A percentile compares a stretch with the other conserved stretches of the same genome.
Conservation (phyloP, 257 asterid species). For the Apocynum venetum region DNA sequence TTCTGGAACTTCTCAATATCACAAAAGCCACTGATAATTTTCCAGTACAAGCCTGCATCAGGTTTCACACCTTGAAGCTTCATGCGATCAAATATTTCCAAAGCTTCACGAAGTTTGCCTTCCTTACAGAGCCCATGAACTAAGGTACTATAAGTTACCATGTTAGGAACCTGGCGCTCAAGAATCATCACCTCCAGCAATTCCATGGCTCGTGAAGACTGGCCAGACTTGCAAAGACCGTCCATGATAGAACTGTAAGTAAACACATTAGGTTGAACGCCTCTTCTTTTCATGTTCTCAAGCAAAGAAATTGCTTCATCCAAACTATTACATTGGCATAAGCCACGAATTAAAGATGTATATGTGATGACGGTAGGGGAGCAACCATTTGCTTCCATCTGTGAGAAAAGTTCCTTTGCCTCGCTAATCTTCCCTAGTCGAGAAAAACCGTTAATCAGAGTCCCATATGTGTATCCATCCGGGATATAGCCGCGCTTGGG, state of each 20-base stretch:
- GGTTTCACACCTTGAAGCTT: conserved; percentile 92
- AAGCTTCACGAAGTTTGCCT: conserved; percentile 52
- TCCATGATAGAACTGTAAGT: conserved; percentile 81
- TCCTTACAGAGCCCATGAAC: conserved; percentile 72
- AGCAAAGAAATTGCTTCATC: conserved; percentile 60
- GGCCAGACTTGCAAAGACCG: conserved; percentile 87
- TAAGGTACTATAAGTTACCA: conserved; percentile 74
- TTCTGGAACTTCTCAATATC: conserved; percentile 51
- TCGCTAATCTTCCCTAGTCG: conserved; percentile 57
- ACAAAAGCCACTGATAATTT: conserved; percentile 59
- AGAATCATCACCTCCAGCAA: conserved; percentile 58
- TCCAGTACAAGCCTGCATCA: conserved; percentile 80
- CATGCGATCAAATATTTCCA: conserved; percentile 80
- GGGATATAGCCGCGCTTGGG: conserved; percentile 65
- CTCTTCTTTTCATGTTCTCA: conserved; percentile 67
- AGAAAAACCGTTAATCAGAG: conserved; percentile 83
- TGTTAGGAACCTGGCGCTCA: conserved; percentile 53
- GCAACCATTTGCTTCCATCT: conserved; percentile 77
- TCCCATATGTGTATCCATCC: conserved; percentile 85
- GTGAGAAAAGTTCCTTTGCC: conserved; percentile 74
- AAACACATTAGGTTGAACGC: conserved; percentile 77
- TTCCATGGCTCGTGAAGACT: conserved; percentile 57
- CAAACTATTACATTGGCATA: conserved; percentile 57
- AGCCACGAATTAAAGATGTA: conserved; percentile 59
- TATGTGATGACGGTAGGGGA: conserved; percentile 74